phyloP scores from a whole-genome alignment of 495 filamentous ascomycete genomes.

The Aspergillus egyptiacus region DNA sequence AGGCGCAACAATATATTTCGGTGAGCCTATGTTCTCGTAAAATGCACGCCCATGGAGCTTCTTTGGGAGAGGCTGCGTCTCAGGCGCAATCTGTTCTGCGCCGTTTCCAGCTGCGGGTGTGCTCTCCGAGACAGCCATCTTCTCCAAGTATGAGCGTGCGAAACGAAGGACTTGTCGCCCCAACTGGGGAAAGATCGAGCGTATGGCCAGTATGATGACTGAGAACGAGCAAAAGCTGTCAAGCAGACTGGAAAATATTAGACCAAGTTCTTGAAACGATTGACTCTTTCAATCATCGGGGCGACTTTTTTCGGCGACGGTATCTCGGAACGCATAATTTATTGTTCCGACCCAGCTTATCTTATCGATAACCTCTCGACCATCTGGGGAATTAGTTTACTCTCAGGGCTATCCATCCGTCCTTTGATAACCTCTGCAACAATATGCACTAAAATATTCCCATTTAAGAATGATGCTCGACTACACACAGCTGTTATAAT shows the following conservation, averaged over 20 bases:
- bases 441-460: neutral
- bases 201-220: conserved; percentile 32
- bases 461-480: neutral
- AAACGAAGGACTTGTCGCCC: conserved; percentile 20
- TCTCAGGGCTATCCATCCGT: neutral
- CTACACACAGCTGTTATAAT: too few relatives aligned
- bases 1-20: conserved; percentile 83
- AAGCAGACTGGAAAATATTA: neutral
- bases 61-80: conserved; percentile 12
- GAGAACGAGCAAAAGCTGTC: neutral
- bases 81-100: conserved; percentile 21
- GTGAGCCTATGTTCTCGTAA: conserved; percentile 87
- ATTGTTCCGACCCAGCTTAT: conserved; percentile 29
- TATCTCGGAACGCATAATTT: conserved; percentile 24
- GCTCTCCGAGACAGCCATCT: conserved; percentile 27
- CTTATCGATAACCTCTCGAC: conserved; percentile 16
- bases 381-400: neutral
- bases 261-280: neutral
- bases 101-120: conserved; percentile 14
- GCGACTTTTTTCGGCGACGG: conserved; percentile 18
- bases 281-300: neutral
- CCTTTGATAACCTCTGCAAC: neutral
- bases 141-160: conserved; percentile 8
- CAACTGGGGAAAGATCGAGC: conserved; percentile 25
- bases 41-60: conserved; percentile 83